These are phyloP conservation scores for Phaseolus lunatus DNA, from an alignment of 306 rosid genomes.

Conservation along the genomic window DNA sequence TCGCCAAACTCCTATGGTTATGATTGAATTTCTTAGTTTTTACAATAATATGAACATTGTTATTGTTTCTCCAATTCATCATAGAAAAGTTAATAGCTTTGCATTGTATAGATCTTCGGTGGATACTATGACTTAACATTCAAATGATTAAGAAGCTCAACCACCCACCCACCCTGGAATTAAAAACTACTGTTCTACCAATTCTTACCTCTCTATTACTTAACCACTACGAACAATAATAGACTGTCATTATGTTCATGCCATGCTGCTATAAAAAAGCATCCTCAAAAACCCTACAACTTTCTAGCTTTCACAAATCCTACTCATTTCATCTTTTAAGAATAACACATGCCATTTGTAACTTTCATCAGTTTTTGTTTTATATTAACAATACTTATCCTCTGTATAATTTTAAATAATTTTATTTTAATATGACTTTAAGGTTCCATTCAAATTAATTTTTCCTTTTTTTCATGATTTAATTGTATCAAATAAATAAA, in stretches of 20 bases:
- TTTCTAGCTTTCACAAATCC: neutral
- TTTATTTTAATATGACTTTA: neutral
- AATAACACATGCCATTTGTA: neutral
- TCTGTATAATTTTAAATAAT: neutral
- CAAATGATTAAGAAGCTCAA: constrained; percentile 39
- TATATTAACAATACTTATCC: neutral
- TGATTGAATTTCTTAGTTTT: constrained; percentile 41
- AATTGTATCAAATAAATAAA: too few species aligned
- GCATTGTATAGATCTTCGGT: neutral
- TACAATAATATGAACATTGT: constrained; percentile 33
- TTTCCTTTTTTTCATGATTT: too few species aligned
- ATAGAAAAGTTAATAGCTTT: neutral
- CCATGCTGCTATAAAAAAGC: neutral
- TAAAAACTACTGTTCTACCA: constrained; percentile 25
- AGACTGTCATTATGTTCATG: neutral
- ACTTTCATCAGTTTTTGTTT: neutral
- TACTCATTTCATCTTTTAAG: too few species aligned
- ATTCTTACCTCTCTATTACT: neutral
- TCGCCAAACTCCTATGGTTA: constrained; percentile 29
- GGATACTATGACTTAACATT: neutral
- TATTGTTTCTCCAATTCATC: neutral
- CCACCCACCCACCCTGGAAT: constrained; percentile 18
- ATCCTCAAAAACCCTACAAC: neutral
- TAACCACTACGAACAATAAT: neutral
- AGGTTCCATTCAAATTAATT: neutral